A percentile compares a stretch with the other conserved stretches of the same genome.
These are phyloP conservation scores for Didymellaceae sp. DNA, from an alignment of 2,329 filamentous ascomycete species.

Conservation along the genomic window DNA sequence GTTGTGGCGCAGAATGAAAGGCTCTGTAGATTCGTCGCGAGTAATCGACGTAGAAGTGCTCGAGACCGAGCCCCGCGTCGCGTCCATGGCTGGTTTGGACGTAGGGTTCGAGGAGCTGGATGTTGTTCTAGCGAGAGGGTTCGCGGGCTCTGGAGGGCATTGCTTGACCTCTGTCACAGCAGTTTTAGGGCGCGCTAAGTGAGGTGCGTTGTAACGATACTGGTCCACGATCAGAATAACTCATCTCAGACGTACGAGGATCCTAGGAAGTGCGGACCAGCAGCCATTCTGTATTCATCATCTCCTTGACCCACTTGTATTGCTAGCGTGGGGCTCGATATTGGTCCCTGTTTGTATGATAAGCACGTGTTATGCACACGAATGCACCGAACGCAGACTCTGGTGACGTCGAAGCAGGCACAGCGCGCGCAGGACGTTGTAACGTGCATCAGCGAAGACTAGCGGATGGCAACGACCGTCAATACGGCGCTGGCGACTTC, in stretches of 20 bases:
- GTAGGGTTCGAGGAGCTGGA: conserved; percentile 26
- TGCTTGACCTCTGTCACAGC: conserved; percentile 41
- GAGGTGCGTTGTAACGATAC: conserved; percentile 41
- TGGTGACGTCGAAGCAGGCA: conserved; percentile 5
- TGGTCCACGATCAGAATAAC: conserved; percentile 23
- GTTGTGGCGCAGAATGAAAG: conserved; percentile 75
- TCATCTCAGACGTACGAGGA: conserved; percentile 1
- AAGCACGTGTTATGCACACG: conserved; percentile 39
- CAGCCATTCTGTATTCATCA: conserved; percentile 46
- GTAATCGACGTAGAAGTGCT: conserved; percentile 46
- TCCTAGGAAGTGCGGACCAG: conserved; percentile 36
- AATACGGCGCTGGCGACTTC: conserved; percentile 19
- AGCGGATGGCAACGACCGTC: background rate
- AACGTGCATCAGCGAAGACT: conserved; percentile 1
- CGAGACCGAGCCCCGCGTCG: conserved; percentile 48
- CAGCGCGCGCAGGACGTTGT: background rate
- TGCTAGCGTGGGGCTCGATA: conserved; percentile 45
- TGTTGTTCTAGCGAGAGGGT: conserved; percentile 46
- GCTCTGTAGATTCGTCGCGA: conserved; percentile 41
- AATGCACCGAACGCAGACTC: conserved; percentile 25
- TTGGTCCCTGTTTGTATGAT: conserved; percentile 42
- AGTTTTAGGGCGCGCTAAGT: conserved; percentile 36
- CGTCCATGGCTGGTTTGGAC: conserved; percentile 42
- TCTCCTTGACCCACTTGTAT: conserved; percentile 42
- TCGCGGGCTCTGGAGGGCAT: conserved; percentile 47